Evolutionary conservation across 306 rosid species (phyloP).

Genomic region (Biancaea sappan): DNA sequence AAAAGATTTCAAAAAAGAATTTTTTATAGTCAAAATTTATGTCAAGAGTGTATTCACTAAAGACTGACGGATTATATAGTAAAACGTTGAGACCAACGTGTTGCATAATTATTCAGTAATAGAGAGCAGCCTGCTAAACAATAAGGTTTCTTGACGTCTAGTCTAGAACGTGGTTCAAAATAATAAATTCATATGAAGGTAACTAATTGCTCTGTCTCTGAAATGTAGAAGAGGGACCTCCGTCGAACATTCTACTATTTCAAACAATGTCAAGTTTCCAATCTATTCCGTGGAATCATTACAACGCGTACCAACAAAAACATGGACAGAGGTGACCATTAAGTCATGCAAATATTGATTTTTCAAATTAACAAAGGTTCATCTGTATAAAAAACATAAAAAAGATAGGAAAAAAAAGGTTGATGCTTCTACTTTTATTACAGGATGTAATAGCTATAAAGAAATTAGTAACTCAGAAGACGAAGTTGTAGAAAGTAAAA

Average conservation of each 20-base stretch:
- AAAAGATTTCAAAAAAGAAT: too few relatives aligned
- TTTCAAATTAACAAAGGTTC: constrained; percentile 9
- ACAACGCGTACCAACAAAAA: neutral
- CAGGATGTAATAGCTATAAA: neutral
- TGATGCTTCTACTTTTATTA: constrained; percentile 31
- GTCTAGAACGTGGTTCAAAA: neutral
- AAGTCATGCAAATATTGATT: constrained; percentile 11
- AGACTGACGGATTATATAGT: too few relatives aligned
- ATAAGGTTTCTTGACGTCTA: neutral
- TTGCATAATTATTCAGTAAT: constrained; percentile 16
- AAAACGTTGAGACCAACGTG: neutral
- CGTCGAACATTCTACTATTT: neutral
- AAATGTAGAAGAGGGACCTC: neutral
- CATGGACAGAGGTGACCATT: neutral
- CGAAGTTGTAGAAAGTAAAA: constrained; percentile 9
- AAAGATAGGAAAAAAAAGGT: constrained; percentile 3
- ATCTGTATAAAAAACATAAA: neutral
- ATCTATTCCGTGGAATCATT: neutral
- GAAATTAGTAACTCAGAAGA: constrained; percentile 14
- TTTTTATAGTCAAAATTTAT: too few relatives aligned
- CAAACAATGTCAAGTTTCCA: neutral
- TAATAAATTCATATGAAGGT: too few relatives aligned
- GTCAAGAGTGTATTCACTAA: too few relatives aligned
- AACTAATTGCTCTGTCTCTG: neutral
- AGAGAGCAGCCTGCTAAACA: neutral